Conservation (phyloP, 129 eudicot species). For the Kitagawia praeruptora region DNA sequence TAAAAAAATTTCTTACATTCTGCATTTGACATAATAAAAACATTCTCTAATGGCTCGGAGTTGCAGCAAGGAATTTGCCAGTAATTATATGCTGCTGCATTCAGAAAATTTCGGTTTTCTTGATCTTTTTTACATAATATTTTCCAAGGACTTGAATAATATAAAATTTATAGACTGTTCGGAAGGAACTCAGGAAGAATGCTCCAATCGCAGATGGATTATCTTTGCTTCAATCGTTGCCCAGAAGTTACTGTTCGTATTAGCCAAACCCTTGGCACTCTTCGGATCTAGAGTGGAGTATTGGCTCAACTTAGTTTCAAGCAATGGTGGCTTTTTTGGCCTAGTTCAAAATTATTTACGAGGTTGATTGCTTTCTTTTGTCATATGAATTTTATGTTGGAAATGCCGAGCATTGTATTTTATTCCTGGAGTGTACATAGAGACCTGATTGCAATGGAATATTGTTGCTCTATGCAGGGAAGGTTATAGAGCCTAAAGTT, state of each 20-base stretch:
- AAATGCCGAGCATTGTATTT: not conserved
- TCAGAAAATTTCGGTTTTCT: conserved; percentile 36
- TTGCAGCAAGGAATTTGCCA: conserved; percentile 36
- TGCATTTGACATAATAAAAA: not conserved
- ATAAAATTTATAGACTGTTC: conserved; percentile 40
- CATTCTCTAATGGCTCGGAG: conserved; percentile 19
- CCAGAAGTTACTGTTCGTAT: conserved; percentile 24
- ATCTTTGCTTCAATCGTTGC: conserved; percentile 33
- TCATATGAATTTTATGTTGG: not conserved
- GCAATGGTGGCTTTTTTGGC: conserved; percentile 28
- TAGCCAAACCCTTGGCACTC: conserved; percentile 25
- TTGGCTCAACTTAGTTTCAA: conserved; percentile 30
- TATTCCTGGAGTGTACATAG: not conserved
- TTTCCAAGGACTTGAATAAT: conserved; percentile 27
- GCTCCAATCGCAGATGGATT: conserved; percentile 26
- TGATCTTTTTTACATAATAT: conserved; percentile 29
- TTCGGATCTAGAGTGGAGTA: conserved; percentile 41
- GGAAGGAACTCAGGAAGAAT: conserved; percentile 13
- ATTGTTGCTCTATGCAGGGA: conserved; percentile 20
- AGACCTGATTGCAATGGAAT: not conserved
- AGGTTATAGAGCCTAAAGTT: conserved; percentile 18
- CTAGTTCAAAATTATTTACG: conserved; percentile 17
- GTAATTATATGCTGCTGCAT: conserved; percentile 38
- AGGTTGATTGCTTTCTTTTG: conserved; percentile 20
- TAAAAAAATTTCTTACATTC: not conserved